Conservation (phyloP, 2,329 filamentous ascomycete genomes). For the Trichoderma atrobrunneum region DNA sequence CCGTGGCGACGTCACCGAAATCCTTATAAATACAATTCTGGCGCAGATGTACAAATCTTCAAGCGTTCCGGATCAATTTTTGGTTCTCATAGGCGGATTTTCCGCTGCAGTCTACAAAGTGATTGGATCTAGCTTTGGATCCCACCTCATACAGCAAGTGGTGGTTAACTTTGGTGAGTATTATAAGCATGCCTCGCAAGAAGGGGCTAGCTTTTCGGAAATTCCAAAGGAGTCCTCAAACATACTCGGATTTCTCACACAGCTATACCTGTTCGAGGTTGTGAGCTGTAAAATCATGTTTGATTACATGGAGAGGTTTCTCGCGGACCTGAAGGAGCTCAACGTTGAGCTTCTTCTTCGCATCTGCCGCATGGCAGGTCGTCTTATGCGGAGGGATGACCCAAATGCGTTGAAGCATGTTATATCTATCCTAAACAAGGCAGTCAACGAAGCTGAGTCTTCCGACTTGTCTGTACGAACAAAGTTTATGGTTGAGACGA, state of each 20-base stretch:
- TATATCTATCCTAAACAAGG: slow-evolving; percentile 71
- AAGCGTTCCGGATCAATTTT: slow-evolving; percentile 78
- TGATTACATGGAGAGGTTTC: slow-evolving; percentile 80
- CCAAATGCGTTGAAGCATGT: slow-evolving; percentile 86
- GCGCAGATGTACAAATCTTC: slow-evolving; percentile 77
- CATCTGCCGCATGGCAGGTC: slow-evolving; percentile 77
- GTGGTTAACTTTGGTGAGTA: slow-evolving; percentile 71
- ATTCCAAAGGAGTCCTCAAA: slow-evolving; percentile 55
- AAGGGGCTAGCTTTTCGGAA: slow-evolving; percentile 39
- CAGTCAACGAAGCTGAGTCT: slow-evolving; percentile 65
- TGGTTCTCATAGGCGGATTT: slow-evolving; percentile 88
- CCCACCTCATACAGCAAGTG: slow-evolving; percentile 75
- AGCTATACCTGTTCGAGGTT: slow-evolving; percentile 90
- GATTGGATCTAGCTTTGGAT: slow-evolving; percentile 84
- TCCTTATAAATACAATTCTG: slow-evolving; percentile 73
- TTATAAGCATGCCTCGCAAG: slow-evolving; percentile 48
- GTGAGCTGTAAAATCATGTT: slow-evolving; percentile 81
- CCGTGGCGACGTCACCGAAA: slow-evolving; percentile 82
- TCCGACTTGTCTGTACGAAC: slow-evolving; percentile 78
- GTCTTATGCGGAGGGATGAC: slow-evolving; percentile 83
- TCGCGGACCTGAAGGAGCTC: slow-evolving; percentile 72
- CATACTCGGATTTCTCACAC: slow-evolving; percentile 75
- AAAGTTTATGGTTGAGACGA: slow-evolving; percentile 96
- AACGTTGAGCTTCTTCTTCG: slow-evolving; percentile 87
- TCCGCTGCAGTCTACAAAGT: slow-evolving; percentile 84